Evolutionary conservation across 352 stramenopile species (phyloP), one percentile per base, ranked within the genome.

Genomic region (Phytophthora syringae): DNA sequence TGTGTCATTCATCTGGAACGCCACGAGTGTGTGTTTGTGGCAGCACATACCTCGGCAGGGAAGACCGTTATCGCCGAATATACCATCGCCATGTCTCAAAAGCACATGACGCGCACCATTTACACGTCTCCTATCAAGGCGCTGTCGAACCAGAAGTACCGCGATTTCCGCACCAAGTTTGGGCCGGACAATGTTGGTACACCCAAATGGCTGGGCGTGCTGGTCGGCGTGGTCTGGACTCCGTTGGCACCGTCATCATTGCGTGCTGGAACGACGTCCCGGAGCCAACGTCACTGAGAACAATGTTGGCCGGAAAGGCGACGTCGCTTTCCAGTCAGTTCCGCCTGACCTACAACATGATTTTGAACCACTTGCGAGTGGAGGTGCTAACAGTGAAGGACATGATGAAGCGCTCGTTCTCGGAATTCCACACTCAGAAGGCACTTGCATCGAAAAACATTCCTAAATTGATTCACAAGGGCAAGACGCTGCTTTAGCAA

Each of bases 41-140:
- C 96, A 10, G 97, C 97, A 4, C 97, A 99, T 59, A 99, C 97
- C 5, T 98, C 92, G 0, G 96, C 97, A 11, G 97, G 98, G 16
- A 99, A 99, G 82, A 99, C 98, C 2, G 97, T 99, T 5, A 84
- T 98, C 9, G 97, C 97, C n/a, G 97, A 99, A 67, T 99, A 99
- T 73, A 97, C 97, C 15, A 98, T 99, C 64, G 97, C 95, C 0
- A 90, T 98, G 78, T 94, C 92, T 2, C 81, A 97, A 59, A 92
- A 94, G 60, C 83, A 95, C 73, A 93, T 93, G 77, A 93, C 82
- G 22, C 82, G 96, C 39, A 96, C 86, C 28, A 97, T 99, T 54
- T 99, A 99, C 80, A 99, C 98, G 21, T 98, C 93, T 32, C 97
- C 98, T 0, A 99, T 99, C 66, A 99, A 99, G 72, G 97, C 97